Evolutionary conservation across 108 stramenopile genomes (phyloP).

Genomic region (Licmophora abbreviata): DNA sequence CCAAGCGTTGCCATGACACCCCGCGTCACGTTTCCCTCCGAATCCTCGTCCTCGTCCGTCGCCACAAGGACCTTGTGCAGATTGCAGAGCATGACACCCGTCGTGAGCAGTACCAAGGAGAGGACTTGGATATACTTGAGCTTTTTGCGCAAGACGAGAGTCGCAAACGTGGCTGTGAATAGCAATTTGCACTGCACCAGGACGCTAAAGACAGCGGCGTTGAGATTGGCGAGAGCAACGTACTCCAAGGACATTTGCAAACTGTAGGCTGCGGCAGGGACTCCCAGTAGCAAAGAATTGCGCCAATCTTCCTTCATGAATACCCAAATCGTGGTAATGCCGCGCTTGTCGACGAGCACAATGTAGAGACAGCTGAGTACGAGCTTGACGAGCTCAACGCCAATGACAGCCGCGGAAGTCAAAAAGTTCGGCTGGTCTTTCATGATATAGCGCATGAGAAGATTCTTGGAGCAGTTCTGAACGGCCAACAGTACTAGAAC

Average conservation of each 20-base stretch:
- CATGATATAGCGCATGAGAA: conserved; percentile 78
- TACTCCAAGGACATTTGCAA: conserved; percentile 95
- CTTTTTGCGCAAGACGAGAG: conserved; percentile 68
- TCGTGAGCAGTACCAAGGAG: conserved; percentile 73
- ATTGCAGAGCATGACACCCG: conserved; percentile 90
- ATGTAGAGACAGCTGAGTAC: conserved; percentile 49
- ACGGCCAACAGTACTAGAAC: conserved; percentile 70
- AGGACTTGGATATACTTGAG: conserved; percentile 70
- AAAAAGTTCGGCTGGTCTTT: conserved; percentile 65
- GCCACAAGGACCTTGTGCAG: too few species aligned
- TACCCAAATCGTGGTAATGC: conserved; percentile 21
- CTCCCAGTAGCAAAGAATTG: conserved; percentile 66
- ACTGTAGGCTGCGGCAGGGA: conserved; percentile 92
- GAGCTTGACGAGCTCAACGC: conserved; percentile 60
- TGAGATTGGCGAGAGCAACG: conserved; percentile 86
- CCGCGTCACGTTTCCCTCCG: background rate
- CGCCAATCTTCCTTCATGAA: conserved; percentile 60
- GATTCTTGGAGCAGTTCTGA: conserved; percentile 77
- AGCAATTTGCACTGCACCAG: conserved; percentile 88
- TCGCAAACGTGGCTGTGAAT: conserved; percentile 85
- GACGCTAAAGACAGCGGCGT: conserved; percentile 90
- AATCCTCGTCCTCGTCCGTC: background rate
- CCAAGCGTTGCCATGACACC: conserved; percentile 47
- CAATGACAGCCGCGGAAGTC: conserved; percentile 68
- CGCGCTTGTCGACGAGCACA: conserved; percentile 28